Conservation (phyloP, 2,329 filamentous ascomycete genomes). For the Colletotrichum salicis region DNA sequence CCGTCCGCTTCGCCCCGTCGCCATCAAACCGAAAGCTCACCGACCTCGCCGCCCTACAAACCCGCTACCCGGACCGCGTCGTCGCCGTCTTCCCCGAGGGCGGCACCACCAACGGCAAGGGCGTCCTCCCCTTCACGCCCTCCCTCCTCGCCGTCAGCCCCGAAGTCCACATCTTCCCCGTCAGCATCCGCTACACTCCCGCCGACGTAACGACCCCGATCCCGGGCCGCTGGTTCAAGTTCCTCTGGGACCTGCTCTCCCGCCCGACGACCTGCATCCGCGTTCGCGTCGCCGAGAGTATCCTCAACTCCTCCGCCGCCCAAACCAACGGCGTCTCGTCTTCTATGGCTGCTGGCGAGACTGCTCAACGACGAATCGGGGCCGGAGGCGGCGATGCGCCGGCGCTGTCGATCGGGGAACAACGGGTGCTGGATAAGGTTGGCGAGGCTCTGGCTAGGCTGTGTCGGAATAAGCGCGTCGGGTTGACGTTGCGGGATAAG, state of each 20-base stretch:
- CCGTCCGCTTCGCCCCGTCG: slow-evolving; percentile 61
- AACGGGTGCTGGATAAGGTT: slow-evolving; percentile 78
- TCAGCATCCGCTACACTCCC: slow-evolving; percentile 89
- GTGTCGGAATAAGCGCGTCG: slow-evolving; percentile 88
- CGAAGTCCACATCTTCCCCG: slow-evolving; percentile 83
- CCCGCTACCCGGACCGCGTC: slow-evolving; percentile 76
- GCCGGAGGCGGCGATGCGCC: slow-evolving; percentile 40
- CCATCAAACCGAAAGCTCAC: slow-evolving; percentile 60
- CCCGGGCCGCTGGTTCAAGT: slow-evolving; percentile 76
- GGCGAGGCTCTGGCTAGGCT: slow-evolving; percentile 88
- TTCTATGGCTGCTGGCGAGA: slow-evolving; percentile 39
- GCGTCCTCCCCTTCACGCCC: slow-evolving; percentile 85
- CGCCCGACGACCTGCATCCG: slow-evolving; percentile 89
- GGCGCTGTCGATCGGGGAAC: slow-evolving; percentile 66
- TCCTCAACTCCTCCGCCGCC: slow-evolving; percentile 62
- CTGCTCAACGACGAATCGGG: slow-evolving; percentile 44
- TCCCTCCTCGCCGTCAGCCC: slow-evolving; percentile 75
- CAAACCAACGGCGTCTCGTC: slow-evolving; percentile 48
- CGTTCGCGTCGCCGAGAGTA: slow-evolving; percentile 85
- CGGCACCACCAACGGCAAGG: slow-evolving; percentile 92
- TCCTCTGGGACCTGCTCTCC: slow-evolving; percentile 88
- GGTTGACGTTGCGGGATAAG: slow-evolving; percentile 86
- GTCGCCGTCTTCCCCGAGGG: slow-evolving; percentile 93
- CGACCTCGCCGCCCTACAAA: slow-evolving; percentile 71
- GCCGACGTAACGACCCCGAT: slow-evolving; percentile 91